Percentiles rank a stretch among this genome's conserved stretches.
Conservation (phyloP, 768 basidiomycete genomes). For the Auricularia sp. region DNA sequence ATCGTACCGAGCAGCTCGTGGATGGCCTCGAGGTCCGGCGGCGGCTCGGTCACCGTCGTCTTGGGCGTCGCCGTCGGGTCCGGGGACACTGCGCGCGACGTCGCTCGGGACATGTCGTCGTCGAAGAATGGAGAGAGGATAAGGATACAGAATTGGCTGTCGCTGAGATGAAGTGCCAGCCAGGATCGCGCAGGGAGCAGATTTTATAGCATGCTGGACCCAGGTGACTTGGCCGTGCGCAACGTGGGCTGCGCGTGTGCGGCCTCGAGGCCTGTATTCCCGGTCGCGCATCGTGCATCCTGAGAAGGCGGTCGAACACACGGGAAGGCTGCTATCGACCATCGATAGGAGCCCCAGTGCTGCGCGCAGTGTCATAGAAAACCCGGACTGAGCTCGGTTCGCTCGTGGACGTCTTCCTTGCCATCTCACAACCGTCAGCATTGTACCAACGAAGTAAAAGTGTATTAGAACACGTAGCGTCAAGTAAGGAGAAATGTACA, state of each 20-base stretch:
- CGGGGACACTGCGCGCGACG: neutral
- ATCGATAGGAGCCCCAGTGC: too few relatives aligned
- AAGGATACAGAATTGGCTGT: neutral
- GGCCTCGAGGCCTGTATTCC: too few relatives aligned
- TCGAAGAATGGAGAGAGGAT: neutral
- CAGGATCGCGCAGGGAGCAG: neutral
- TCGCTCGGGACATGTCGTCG: neutral
- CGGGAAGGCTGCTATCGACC: too few relatives aligned
- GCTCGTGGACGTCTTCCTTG: too few relatives aligned
- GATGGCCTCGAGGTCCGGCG: conserved; percentile 33
- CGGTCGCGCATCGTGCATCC: too few relatives aligned
- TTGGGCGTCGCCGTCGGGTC: neutral
- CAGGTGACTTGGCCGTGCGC: too few relatives aligned
- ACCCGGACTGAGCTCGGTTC: too few relatives aligned
- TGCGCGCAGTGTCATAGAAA: too few relatives aligned
- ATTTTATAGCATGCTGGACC: too few relatives aligned
- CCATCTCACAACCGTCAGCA: too few relatives aligned
- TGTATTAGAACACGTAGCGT: neutral
- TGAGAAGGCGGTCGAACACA: too few relatives aligned
- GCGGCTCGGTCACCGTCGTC: neutral
- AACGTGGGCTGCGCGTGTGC: too few relatives aligned
- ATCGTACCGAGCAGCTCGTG: conserved; percentile 38
- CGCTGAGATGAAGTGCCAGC: neutral
- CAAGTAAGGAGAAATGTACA: neutral
- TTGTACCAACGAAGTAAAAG: neutral